Percentiles rank a stretch among this genome's conserved stretches.
phyloP scores from a whole-genome alignment of 176 grass and related monocot species.

The Carex pumila region DNA sequence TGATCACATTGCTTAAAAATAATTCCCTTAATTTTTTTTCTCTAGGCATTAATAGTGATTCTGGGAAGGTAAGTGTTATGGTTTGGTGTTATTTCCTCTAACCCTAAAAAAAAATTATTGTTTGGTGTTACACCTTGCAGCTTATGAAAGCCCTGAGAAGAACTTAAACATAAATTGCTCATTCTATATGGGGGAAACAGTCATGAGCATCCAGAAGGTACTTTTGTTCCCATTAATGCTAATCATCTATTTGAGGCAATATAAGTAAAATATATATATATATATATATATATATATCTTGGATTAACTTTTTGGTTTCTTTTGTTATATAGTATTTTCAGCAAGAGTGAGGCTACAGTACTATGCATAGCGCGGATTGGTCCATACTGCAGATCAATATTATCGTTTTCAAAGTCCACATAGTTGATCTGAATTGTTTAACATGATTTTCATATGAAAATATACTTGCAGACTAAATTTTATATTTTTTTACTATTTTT shows the following conservation, averaged over 20 bases:
- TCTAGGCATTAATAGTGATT: neutral
- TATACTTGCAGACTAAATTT: too few relatives aligned
- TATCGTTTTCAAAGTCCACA: too few relatives aligned
- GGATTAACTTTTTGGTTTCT: neutral
- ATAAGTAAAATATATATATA: neutral
- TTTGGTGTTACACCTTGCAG: slow-evolving; percentile 39
- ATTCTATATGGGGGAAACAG: slow-evolving; percentile 95
- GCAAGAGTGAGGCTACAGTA: neutral
- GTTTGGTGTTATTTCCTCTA: too few relatives aligned
- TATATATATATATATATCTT: neutral
- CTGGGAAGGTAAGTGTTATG: neutral
- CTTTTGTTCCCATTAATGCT: neutral
- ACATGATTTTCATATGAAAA: too few relatives aligned
- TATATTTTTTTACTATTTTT: too few relatives aligned
- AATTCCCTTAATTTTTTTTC: neutral
- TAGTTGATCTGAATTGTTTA: too few relatives aligned
- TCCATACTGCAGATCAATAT: too few relatives aligned
- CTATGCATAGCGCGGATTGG: too few relatives aligned
- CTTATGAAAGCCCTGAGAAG: slow-evolving; percentile 83
- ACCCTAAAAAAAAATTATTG: neutral
- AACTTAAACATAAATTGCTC: slow-evolving; percentile 79
- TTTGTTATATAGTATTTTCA: neutral
- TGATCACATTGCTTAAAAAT: neutral
- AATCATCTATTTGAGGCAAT: neutral
- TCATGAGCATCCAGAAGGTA: slow-evolving; percentile 96